These are phyloP conservation scores for Cyclostephanos invisitatus DNA, from an alignment of 108 stramenopile genomes.

Conservation along the genomic window DNA sequence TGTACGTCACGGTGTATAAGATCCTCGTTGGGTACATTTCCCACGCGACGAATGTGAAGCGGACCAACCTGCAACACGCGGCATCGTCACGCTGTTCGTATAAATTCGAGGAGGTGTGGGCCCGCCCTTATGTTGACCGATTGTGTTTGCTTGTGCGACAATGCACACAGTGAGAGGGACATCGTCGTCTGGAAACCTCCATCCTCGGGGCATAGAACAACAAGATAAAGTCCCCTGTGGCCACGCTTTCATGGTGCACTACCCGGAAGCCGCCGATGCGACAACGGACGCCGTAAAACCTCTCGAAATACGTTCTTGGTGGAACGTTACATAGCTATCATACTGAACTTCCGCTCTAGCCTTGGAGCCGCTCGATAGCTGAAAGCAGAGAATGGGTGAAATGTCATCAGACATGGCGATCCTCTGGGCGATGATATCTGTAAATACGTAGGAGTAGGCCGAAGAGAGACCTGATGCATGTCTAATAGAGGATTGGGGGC, in stretches of 20 bases:
- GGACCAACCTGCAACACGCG: conserved; percentile 95
- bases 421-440: too few relatives aligned
- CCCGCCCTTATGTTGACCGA: conserved; percentile 96
- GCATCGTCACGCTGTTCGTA: conserved; percentile 93
- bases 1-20: conserved; percentile 96
- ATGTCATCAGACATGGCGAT: too few relatives aligned
- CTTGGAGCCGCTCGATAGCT: conserved; percentile 16
- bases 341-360: conserved; percentile 86
- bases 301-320: conserved; percentile 85
- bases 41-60: conserved; percentile 52
- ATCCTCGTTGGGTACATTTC: conserved; percentile 97
- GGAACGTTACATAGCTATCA: conserved; percentile 86
- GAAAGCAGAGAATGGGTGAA: too few relatives aligned
- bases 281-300: conserved; percentile 79
- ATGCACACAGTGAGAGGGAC: conserved; percentile 71
- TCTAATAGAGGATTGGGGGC: too few relatives aligned
- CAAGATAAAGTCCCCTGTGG: conserved; percentile 85
- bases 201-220: conserved; percentile 82
- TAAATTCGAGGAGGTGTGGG: conserved; percentile 99
- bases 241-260: conserved; percentile 89
- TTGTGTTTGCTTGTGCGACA: conserved; percentile 96
- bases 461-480: too few relatives aligned
- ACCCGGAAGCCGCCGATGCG: conserved; percentile 87
- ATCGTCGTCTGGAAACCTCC: conserved; percentile 72
- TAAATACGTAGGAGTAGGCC: too few relatives aligned